These are phyloP conservation scores for Solanum tarijense DNA, from an alignment of 257 asterid genomes.

Conservation along the genomic window DNA sequence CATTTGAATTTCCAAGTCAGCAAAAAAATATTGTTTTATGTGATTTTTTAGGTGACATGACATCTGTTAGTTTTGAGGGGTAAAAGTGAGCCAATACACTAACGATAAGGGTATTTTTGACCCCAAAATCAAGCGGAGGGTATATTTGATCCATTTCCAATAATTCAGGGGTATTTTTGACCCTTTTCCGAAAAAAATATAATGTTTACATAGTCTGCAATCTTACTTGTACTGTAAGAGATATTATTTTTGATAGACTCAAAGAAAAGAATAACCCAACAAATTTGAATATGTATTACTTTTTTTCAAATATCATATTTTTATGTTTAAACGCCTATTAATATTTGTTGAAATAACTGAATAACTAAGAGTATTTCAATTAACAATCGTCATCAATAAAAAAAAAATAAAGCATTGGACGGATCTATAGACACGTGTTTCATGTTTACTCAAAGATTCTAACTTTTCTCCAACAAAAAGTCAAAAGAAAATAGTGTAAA, in stretches of 20 bases:
- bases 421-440: background rate
- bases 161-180: no score
- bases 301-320: background rate
- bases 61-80: no score
- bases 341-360: background rate
- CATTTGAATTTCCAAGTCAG: no score
- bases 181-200: no score
- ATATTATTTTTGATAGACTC: background rate
- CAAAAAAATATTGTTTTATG: no score
- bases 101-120: no score
- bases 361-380: background rate
- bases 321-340: background rate
- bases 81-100: no score
- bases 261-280: fast-evolving
- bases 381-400: background rate
- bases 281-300: no score
- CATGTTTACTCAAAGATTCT: background rate
- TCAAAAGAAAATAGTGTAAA: background rate
- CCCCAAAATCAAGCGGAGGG: no score
- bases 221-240: fast-evolving
- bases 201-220: background rate
- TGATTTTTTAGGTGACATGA: no score
- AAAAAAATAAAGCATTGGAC: background rate
- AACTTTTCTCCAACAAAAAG: background rate
- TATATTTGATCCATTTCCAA: no score